Base-by-base conservation (phyloP, 1,139 yeast genomes). In the Blastobotrys illinoisensis region DNA sequence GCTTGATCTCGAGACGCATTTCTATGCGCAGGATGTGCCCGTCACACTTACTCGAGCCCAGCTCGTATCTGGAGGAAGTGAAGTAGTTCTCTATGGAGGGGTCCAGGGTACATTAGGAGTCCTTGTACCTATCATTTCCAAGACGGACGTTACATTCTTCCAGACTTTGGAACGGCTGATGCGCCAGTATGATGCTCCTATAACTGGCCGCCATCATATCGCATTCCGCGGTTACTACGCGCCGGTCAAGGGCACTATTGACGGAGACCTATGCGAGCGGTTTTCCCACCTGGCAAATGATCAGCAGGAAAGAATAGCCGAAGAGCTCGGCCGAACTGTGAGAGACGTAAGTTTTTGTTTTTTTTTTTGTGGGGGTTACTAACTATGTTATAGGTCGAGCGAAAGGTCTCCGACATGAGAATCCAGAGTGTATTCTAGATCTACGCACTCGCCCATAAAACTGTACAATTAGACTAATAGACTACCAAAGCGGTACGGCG, bases 231-330 rank as follows among this genome's bases (percentile, higher is more conserved):
- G 97, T 52, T 86, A 85, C 65, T 89, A 88, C 65, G 83, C 82
- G 19, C 97, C 97, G 0, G 81, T 79, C 5, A 85, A 83, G 60
- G 79, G 82, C 54, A 83, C 88, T 1, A 77, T 93, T 48, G 98
- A 93, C 69, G 99, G 99, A 9, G 98, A 93, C 67, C 73, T 88
- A 26, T 74, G 93, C 52, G 97, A 89, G 63, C 68, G 70, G 51
- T 87, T 74, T 64, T 68, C 69, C 44, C 64, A 64, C 7, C 67
- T 86, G 43, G 65, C 70, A 1, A 66, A 66, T 0, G 70, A 72
- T 0, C 63, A 68, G 9, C 80, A 84, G 63, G 69, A 76, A 36
- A 67, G 64, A 43, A 76, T 88, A 48, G 82, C 88, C 0, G 70
- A 72, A 5, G 76, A 74, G 54, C 66, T 86, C 60, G 51, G 51